phyloP scores from a whole-genome alignment of 768 basidiomycete species.

The Clitopilus passeckerianus region DNA sequence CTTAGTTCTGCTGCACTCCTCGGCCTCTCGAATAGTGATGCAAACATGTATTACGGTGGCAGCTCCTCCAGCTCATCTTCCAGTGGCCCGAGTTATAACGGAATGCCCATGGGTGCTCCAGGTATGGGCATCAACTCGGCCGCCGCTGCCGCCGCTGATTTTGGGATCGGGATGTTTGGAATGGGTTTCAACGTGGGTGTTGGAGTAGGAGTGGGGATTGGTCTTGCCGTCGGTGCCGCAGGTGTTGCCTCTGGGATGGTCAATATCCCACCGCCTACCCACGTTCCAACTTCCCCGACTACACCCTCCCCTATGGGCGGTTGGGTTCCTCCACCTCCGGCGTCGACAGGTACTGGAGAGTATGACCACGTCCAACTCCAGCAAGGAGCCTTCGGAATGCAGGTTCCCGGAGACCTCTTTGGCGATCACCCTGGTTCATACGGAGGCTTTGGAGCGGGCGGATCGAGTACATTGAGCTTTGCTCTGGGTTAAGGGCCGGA shows the following conservation, averaged over 20 bases:
- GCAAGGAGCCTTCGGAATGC: background rate
- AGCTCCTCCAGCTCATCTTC: background rate
- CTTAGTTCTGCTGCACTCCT: background rate
- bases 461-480: conserved; percentile 21
- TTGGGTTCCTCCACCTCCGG: background rate
- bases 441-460: conserved; percentile 1
- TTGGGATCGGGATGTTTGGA: conserved; percentile 5
- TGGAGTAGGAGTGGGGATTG: conserved; percentile 2
- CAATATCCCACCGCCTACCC: background rate
- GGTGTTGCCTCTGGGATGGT: conserved; percentile 2
- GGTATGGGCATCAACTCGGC: background rate
- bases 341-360: background rate
- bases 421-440: background rate
- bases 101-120: background rate
- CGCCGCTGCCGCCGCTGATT: background rate
- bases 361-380: background rate
- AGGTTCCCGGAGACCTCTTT: background rate
- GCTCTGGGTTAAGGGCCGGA: conserved; percentile 14
- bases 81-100: background rate
- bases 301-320: background rate
- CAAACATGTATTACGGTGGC: background rate
- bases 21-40: background rate
- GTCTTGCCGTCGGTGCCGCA: conserved; percentile 5
- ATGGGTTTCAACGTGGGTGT: conserved; percentile 4
- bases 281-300: background rate